Conservation (phyloP, 2,329 filamentous ascomycete genomes). For the Didymosphaeria variabile region DNA sequence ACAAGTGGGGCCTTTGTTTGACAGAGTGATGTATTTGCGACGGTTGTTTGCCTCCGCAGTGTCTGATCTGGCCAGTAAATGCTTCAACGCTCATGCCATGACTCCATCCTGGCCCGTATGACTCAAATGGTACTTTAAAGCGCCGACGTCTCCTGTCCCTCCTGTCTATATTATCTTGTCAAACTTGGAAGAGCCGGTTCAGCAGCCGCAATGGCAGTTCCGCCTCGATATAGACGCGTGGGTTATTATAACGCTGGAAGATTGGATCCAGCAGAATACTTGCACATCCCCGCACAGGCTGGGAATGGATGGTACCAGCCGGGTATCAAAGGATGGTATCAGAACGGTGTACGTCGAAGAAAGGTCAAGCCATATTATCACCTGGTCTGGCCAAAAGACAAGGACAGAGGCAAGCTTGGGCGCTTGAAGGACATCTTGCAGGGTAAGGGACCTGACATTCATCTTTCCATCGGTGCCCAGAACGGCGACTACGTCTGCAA, state of each 20-base stretch:
- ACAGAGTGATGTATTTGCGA: conserved; percentile 7
- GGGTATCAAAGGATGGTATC: conserved; percentile 24
- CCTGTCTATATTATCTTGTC: not conserved
- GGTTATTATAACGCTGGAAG: not conserved
- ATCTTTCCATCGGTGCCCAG: conserved; percentile 51
- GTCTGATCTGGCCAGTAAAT: not conserved
- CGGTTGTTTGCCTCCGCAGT: not conserved
- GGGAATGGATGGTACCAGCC: conserved; percentile 5
- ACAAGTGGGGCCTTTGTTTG: conserved; percentile 2
- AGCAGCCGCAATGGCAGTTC: not conserved
- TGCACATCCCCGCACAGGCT: conserved; percentile 5
- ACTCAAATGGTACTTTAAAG: not conserved
- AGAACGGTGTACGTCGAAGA: conserved; percentile 41
- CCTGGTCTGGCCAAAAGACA: conserved; percentile 57
- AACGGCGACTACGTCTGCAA: conserved; percentile 50
- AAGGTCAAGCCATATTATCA: conserved; percentile 40
- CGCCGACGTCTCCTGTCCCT: too few relatives aligned
- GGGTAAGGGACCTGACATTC: conserved; percentile 57
- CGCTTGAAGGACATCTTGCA: conserved; percentile 55
- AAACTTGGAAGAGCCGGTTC: not conserved
- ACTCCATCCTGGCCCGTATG: not conserved
- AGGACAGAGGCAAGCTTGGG: conserved; percentile 46
- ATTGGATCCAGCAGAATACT: not conserved
- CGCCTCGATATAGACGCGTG: not conserved
- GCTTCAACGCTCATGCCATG: conserved; percentile 8